Conservation (phyloP, 192 early-diverging fungal species). For the Thamnidium elegans region DNA sequence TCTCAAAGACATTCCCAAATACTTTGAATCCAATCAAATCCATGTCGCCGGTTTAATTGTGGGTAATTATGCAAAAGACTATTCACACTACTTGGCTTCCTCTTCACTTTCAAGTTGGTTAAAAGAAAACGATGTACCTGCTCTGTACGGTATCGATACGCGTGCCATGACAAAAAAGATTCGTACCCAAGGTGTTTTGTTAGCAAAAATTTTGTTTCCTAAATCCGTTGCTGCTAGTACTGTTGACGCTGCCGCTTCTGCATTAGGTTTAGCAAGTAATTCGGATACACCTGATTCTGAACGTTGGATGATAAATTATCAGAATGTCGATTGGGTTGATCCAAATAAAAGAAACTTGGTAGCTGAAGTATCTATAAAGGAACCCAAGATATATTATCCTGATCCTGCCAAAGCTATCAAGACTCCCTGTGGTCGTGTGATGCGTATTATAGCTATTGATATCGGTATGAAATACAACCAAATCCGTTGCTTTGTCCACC, state of each 20-base stretch:
- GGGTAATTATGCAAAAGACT: constrained; percentile 87
- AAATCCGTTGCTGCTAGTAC: constrained; percentile 44
- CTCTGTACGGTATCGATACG: constrained; percentile 93
- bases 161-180: constrained; percentile 97
- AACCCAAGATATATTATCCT: constrained; percentile 74
- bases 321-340: constrained; percentile 88
- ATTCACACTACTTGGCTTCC: constrained; percentile 88
- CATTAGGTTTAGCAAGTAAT: constrained; percentile 30
- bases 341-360: constrained; percentile 93
- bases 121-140: constrained; percentile 89
- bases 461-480: constrained; percentile 99
- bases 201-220: constrained; percentile 92
- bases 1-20: constrained; percentile 84
- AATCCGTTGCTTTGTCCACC: constrained; percentile 94
- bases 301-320: constrained; percentile 62
- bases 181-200: constrained; percentile 81
- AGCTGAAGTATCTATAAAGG: constrained; percentile 90
- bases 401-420: constrained; percentile 51
- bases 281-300: constrained; percentile 19
- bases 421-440: constrained; percentile 60
- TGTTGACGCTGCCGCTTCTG: constrained; percentile 36
- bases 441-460: constrained; percentile 91
- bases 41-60: constrained; percentile 92
- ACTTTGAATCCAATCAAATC: constrained; percentile 96
- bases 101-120: constrained; percentile 88